phyloP scores from a whole-genome alignment of 2,329 filamentous ascomycete species.

The Diplodia seriata region DNA sequence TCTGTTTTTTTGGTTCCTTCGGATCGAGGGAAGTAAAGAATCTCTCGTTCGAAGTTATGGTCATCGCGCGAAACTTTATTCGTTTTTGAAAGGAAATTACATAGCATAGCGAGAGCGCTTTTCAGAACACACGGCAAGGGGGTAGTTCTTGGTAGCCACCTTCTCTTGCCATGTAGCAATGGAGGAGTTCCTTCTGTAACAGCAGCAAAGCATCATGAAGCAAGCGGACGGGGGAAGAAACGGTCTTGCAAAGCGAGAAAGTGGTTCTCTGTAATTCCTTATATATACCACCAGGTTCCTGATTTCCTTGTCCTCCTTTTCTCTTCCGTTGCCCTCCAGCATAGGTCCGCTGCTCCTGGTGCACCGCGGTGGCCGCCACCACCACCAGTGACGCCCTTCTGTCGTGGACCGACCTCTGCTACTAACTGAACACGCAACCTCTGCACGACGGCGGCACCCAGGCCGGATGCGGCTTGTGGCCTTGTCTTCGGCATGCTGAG shows the following conservation, averaged over 20 bases:
- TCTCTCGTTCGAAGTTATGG: neutral
- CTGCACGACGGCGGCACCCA: conserved; percentile 17
- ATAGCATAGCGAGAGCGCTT: conserved; percentile 10
- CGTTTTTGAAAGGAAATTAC: neutral
- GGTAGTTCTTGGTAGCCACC: neutral
- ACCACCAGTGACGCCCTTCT: neutral
- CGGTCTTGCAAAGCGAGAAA: neutral
- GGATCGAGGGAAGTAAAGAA: neutral
- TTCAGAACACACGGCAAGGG: neutral
- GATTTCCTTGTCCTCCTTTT: neutral
- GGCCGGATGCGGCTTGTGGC: conserved; percentile 11
- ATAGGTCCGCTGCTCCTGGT: neutral
- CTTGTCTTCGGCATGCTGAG: neutral
- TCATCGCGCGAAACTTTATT: neutral
- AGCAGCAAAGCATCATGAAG: neutral
- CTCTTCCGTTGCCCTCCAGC: neutral
- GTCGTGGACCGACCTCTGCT: neutral
- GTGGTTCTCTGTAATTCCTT: neutral
- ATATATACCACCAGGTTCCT: neutral
- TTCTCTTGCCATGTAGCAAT: neutral
- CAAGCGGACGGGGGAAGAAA: neutral
- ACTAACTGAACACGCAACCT: neutral
- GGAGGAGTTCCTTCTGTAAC: neutral
- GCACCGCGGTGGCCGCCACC: neutral
- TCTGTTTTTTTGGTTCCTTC: neutral